Evolutionary conservation across 257 asterid genomes (phyloP).

Genomic region (Solanum pennellii): DNA sequence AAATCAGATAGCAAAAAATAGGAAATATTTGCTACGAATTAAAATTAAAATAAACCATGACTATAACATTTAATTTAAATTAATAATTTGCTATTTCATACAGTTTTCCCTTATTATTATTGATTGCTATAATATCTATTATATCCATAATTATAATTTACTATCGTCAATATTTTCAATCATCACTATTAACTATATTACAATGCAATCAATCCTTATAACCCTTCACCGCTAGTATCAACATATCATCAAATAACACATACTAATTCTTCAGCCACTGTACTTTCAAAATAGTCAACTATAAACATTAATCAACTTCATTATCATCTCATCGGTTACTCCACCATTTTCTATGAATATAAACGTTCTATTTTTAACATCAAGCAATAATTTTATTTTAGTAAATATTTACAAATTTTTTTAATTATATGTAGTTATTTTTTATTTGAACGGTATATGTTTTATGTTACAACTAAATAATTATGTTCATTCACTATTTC

Average conservation of each 20-base stretch:
- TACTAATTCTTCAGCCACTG: neutral
- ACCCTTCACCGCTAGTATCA: neutral
- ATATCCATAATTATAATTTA: neutral
- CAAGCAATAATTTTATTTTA: neutral
- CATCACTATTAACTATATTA: neutral
- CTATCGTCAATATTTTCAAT: fast-evolving
- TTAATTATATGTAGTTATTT: neutral
- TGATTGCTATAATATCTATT: fast-evolving
- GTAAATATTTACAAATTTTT: neutral
- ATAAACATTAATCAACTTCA: neutral
- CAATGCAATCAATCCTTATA: neutral
- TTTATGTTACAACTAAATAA: neutral
- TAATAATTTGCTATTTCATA: no score
- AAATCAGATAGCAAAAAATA: no score
- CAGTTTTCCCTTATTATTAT: fast-evolving
- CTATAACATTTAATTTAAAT: no score
- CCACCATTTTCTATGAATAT: neutral
- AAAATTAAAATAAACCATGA: no score
- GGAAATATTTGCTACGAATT: fast-evolving
- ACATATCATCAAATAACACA: neutral
- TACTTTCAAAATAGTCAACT: neutral
- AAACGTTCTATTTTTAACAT: no score
- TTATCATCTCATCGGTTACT: neutral
- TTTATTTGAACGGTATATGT: neutral
- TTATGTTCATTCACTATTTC: neutral